phyloP scores from a whole-genome alignment of 306 rosid species.

The Quercus rubra region DNA sequence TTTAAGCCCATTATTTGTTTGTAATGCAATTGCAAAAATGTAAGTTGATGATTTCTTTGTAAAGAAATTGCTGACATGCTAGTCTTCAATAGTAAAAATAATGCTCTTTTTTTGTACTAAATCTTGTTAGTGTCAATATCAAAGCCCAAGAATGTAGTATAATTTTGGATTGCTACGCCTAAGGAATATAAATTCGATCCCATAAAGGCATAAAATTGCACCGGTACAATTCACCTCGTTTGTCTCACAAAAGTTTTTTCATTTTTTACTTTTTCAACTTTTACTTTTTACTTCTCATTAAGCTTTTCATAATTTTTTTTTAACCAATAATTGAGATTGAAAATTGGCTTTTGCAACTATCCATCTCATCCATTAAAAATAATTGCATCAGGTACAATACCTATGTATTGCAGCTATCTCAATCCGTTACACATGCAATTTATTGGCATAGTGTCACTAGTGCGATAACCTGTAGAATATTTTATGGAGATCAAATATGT shows the following conservation, averaged over 20 bases:
- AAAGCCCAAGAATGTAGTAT: constrained; percentile 19
- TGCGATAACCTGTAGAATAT: constrained; percentile 9
- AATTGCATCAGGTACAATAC: too few relatives aligned
- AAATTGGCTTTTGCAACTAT: too few relatives aligned
- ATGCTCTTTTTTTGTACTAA: background rate
- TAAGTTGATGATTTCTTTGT: constrained; percentile 1
- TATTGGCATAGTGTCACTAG: background rate
- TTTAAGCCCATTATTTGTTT: background rate
- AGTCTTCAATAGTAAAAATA: background rate
- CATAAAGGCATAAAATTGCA: too few relatives aligned
- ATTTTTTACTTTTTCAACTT: too few relatives aligned
- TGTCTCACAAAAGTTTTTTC: too few relatives aligned
- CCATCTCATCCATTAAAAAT: too few relatives aligned
- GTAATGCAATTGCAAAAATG: background rate
- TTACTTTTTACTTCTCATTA: too few relatives aligned
- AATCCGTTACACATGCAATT: background rate
- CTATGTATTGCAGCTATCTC: too few relatives aligned
- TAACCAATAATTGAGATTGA: too few relatives aligned
- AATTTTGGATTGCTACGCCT: background rate
- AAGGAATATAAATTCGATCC: background rate
- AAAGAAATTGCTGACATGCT: constrained; percentile 21
- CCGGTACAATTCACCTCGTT: too few relatives aligned
- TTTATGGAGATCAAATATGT: background rate
- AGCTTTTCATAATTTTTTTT: too few relatives aligned
- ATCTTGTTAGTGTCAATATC: background rate